A percentile compares a stretch with the other conserved stretches of the same genome.
These are phyloP conservation scores for Grifola frondosa DNA, from an alignment of 1,284 basidiomycete species.

Conservation along the genomic window DNA sequence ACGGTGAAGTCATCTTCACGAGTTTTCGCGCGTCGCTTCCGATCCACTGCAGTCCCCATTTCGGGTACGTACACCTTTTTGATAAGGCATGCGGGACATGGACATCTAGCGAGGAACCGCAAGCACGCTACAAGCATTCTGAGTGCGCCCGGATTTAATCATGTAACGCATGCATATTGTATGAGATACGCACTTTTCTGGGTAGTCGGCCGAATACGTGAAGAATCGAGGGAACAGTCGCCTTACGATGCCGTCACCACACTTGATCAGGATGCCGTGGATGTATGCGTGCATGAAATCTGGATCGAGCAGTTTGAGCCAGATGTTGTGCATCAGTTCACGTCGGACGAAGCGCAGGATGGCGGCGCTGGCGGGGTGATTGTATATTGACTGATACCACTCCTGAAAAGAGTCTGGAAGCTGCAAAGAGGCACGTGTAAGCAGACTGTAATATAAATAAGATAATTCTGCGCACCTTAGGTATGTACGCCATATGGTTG, in stretches of 20 bases:
- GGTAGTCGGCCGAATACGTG: constrained; percentile 32
- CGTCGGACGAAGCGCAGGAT: constrained; percentile 21
- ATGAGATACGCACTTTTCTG: constrained; percentile 17
- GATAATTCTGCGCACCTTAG: constrained; percentile 20
- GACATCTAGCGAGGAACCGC: constrained; percentile 9
- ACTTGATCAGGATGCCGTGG: constrained; percentile 28
- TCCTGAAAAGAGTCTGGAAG: neutral
- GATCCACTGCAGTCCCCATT: constrained; percentile 11
- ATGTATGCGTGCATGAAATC: constrained; percentile 24
- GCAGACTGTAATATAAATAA: neutral
- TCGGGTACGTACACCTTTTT: constrained; percentile 13
- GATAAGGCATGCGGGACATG: constrained; percentile 32
- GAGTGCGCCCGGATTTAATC: neutral
- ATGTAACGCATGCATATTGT: neutral
- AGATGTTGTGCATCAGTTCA: constrained; percentile 26
- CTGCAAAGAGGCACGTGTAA: neutral
- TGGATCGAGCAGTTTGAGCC: constrained; percentile 20
- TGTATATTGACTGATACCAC: neutral
- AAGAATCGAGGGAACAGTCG: constrained; percentile 18
- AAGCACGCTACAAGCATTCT: constrained; percentile 16
- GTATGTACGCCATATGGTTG: constrained; percentile 32
- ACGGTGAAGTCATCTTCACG: constrained; percentile 6
- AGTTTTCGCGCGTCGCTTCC: neutral
- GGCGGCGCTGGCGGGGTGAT: neutral
- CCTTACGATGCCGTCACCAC: constrained; percentile 13